Evolutionary conservation across 257 asterid genomes (phyloP), one percentile per base, ranked within the genome.

Genomic region (Capsicum rhomboideum): DNA sequence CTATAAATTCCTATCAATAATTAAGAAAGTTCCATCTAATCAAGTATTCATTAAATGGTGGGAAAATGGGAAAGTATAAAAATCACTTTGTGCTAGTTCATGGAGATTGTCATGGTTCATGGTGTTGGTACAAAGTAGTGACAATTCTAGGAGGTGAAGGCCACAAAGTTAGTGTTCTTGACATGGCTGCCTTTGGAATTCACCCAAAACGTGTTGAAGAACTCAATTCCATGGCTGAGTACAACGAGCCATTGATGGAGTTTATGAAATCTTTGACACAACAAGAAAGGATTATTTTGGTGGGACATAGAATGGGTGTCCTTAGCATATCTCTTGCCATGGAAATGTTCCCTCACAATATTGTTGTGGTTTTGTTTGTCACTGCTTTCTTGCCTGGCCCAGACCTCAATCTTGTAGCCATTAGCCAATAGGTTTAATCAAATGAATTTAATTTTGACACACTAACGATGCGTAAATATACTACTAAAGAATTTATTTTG

Each of bases 71-170:
- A 17, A 82, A 64, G 21, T 28, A 56, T 8, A 82, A 83, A 44
- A 82, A 63, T 37, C 89, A 83, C 71, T 89, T 90, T 54, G 90
- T 89, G 83, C 69, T 89, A 56, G 87, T 90, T 31, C 92, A 91
- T 4, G 94, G 94, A 9, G 91, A 89, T 6, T 85, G 91, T 71
- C 93, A 89, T 17, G 93, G 93, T 1, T 91, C 91, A 3, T 90
- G 95, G 92, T 89, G 91, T 84, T 89, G 93, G 93, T 89, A 88
- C 85, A 90, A 82, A 79, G 87, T 89, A 82, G 88, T 58, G 44
- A 31, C 90, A 13, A 66, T 85, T 83, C 87, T 89, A 82, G 88
- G 86, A 82, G 79, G 81, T 54, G 78, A 58, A 18, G 90, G 92
- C 46, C 90, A 86, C 79, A 88, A 80, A 8, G 92, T 89, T 5